Evolutionary conservation across 2,329 filamentous ascomycete genomes (phyloP), one percentile per base, ranked within the genome.

Genomic region (Myriangium duriaei): DNA sequence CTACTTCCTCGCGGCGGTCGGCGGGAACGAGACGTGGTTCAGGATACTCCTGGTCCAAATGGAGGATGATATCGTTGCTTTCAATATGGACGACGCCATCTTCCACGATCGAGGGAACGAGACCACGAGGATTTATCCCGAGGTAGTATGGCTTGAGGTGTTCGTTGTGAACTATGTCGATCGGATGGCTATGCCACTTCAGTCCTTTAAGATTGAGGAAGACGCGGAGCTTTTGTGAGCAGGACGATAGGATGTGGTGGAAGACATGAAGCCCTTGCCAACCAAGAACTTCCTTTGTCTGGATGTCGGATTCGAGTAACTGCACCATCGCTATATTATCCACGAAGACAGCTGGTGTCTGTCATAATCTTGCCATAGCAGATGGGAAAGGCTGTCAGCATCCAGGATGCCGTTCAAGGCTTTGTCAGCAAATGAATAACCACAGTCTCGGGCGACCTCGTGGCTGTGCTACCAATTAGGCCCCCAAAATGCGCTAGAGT

Each of bases 111-210:
- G 75, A 63, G 1, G 84, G 83, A 4, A 91, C 81, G 3, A 86
- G 72, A 11, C 84, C 84, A 40, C 81, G 75, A 2, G 82, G 81
- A 62, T 88, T 87, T 54, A 91, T 62, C 36, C 77, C 65, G 6
- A 91, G 70, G 54, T 88, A 91, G 65, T 78, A 82, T 26, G 72
- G 64, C 17, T 79, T 75, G 7, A 83, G 74, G 0, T 83, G 82
- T 5, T 59, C 69, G 47, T 62, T 57, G 33, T 28, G 17, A 7
- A 26, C 21, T n/a, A 26, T 7, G 21, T 26, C 21, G 21, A 26
- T n/a, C 7, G n/a, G 21, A 26, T 26, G 21, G n/a, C 21, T 26
- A 7, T 7, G 7, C 7, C n/a, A 26, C 7, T n/a, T 26, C 21
- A 26, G 21, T 26, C 21, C 21, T 26, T 26, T 26, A 26, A 26